Percentiles rank a stretch among this genome's conserved stretches.
phyloP scores from a whole-genome alignment of 176 grass and related monocot species.

The Carex littledalei region DNA sequence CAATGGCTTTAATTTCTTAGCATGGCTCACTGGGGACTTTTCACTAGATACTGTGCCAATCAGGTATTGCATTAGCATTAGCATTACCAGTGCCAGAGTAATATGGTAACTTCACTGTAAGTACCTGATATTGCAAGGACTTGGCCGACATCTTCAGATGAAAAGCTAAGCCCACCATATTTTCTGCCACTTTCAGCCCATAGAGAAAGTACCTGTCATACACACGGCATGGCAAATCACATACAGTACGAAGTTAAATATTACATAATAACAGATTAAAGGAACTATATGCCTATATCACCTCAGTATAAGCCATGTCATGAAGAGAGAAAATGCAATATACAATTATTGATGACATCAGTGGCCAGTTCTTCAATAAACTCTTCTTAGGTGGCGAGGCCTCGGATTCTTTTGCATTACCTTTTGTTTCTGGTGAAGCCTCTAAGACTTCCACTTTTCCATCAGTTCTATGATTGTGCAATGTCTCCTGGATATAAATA shows the following conservation, averaged over 20 bases:
- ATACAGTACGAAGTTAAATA: neutral
- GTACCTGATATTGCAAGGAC: constrained; percentile 74
- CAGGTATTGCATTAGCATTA: neutral
- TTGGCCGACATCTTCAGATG: constrained; percentile 67
- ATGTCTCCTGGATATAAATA: constrained; percentile 59
- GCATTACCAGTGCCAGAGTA: neutral
- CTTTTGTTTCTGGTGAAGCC: constrained; percentile 30
- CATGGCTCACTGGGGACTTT: neutral
- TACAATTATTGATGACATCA: constrained; percentile 69
- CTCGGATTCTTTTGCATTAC: constrained; percentile 34
- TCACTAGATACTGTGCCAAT: neutral
- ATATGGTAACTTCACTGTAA: neutral
- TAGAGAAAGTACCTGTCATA: constrained; percentile 77
- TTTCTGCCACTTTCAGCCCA: constrained; percentile 77
- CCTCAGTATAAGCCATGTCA: constrained; percentile 89
- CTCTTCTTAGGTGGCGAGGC: constrained; percentile 39
- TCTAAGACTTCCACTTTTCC: constrained; percentile 38
- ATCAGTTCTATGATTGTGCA: constrained; percentile 59
- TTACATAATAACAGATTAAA: neutral
- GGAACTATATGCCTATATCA: constrained; percentile 23
- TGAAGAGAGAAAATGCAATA: constrained; percentile 94
- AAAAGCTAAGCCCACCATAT: constrained; percentile 88
- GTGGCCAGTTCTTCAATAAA: constrained; percentile 69
- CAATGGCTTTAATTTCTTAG: neutral
- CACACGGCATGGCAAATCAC: constrained; percentile 15